Conservation (phyloP, 257 asterid species). For the Galeopsis tetrahit region DNA sequence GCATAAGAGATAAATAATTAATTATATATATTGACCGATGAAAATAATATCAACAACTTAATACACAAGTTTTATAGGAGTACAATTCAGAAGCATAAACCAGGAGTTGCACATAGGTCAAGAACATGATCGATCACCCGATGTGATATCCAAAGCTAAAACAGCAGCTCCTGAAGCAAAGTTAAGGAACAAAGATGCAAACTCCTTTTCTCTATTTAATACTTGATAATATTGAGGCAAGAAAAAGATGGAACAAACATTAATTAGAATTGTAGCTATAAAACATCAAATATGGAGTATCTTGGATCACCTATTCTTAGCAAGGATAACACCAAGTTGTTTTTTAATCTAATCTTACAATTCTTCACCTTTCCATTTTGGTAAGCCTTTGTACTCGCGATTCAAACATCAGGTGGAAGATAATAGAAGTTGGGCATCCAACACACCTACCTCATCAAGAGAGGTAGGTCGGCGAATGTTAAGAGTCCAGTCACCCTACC, state of each 20-base stretch:
- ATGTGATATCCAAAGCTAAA: slow-evolving; percentile 67
- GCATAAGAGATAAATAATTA: slow-evolving; percentile 38
- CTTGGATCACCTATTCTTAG: not conserved
- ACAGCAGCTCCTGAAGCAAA: slow-evolving; percentile 95
- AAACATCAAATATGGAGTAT: not conserved
- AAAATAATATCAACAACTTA: slow-evolving; percentile 1
- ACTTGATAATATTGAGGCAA: not conserved
- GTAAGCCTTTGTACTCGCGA: slow-evolving; percentile 79
- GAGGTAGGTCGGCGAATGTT: too few species aligned
- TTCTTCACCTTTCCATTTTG: slow-evolving; percentile 76
- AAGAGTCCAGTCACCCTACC: too few species aligned
- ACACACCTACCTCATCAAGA: slow-evolving; percentile 55
- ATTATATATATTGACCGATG: slow-evolving; percentile 15
- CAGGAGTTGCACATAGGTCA: slow-evolving; percentile 98
- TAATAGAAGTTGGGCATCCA: slow-evolving; percentile 83
- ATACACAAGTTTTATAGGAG: not conserved
- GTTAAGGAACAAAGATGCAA: slow-evolving; percentile 18
- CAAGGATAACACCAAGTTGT: not conserved
- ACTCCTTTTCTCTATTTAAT: not conserved
- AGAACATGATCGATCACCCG: slow-evolving; percentile 90
- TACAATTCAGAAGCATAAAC: slow-evolving; percentile 44
- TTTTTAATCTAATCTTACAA: not conserved
- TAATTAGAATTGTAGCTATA: not conserved
- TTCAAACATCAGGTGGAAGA: slow-evolving; percentile 70
- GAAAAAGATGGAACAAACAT: slow-evolving; percentile 14